A percentile compares a stretch with the other conserved stretches of the same genome.
Evolutionary conservation across 257 asterid genomes (phyloP).

Genomic region (Jacaranda mimosifolia): DNA sequence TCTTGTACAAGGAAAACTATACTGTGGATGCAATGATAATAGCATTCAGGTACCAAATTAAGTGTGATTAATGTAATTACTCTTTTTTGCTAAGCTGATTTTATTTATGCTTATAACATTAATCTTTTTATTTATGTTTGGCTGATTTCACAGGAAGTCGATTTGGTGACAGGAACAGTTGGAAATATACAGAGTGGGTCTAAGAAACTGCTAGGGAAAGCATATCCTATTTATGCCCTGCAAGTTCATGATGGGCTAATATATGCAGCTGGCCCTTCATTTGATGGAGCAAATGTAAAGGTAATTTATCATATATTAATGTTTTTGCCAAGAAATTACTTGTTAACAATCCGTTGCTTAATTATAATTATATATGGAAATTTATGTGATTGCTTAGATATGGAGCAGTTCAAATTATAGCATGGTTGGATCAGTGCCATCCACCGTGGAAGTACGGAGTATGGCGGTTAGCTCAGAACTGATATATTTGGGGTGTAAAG

Average conservation of each 20-base stretch:
- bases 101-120: too few relatives aligned
- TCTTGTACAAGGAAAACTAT: slow-evolving; percentile 70
- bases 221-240: slow-evolving; percentile 66
- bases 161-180: slow-evolving; percentile 72
- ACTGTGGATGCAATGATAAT: slow-evolving; percentile 81
- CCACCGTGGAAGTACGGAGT: slow-evolving; percentile 66
- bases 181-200: slow-evolving; percentile 74
- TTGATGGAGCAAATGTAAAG: slow-evolving; percentile 79
- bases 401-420: slow-evolving; percentile 68
- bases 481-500: slow-evolving; percentile 74
- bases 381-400: slow-evolving; percentile 48
- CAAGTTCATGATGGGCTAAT: slow-evolving; percentile 72
- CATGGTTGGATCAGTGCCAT: slow-evolving; percentile 66
- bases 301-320: slow-evolving; percentile 36
- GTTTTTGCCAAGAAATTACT: too few relatives aligned
- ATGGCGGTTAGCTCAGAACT: slow-evolving; percentile 73
- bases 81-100: background rate
- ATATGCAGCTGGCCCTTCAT: slow-evolving; percentile 67
- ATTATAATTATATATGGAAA: too few relatives aligned
- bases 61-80: background rate
- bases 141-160: slow-evolving; percentile 62
- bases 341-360: background rate
- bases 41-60: slow-evolving; percentile 81
- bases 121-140: background rate
- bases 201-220: slow-evolving; percentile 70